Conservation (phyloP, 108 stramenopile species). For the Skeletonema menzelii region DNA sequence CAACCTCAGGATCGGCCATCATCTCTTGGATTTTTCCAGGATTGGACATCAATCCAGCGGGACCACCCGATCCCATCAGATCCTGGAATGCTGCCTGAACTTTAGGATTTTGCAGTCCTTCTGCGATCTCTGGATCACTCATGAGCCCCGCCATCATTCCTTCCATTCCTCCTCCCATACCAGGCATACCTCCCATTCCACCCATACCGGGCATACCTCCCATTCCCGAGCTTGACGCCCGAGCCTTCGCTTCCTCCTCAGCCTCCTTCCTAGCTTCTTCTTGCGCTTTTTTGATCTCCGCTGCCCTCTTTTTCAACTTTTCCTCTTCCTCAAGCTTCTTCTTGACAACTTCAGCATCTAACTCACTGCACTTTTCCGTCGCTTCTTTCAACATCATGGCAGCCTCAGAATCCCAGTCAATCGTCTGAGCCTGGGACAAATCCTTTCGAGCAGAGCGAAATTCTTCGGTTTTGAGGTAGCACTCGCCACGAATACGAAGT, state of each 20-base stretch:
- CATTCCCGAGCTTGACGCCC: conserved; percentile 18
- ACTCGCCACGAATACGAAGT: conserved; percentile 77
- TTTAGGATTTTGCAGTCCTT: conserved; percentile 88
- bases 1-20: conserved; percentile 91
- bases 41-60: conserved; percentile 76
- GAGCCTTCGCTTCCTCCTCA: conserved; percentile 30
- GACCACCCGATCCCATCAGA: conserved; percentile 78
- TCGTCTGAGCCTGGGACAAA: conserved; percentile 71
- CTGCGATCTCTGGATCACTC: conserved; percentile 61
- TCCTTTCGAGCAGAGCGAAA: conserved; percentile 52
- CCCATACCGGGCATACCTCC: conserved; percentile 34
- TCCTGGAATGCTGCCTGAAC: conserved; percentile 76
- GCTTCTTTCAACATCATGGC: conserved; percentile 71
- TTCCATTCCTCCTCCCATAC: conserved; percentile 56
- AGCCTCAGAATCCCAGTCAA: conserved; percentile 88
- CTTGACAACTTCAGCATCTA: conserved; percentile 51
- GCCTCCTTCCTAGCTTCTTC: conserved; percentile 55
- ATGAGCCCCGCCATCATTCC: conserved; percentile 84
- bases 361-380: conserved; percentile 57
- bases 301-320: conserved; percentile 70
- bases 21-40: conserved; percentile 84
- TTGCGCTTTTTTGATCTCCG: conserved; percentile 74
- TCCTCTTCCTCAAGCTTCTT: conserved; percentile 80
- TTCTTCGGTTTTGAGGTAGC: conserved; percentile 47
- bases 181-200: conserved; percentile 50